Evolutionary conservation across 2,329 filamentous ascomycete genomes (phyloP).

Genomic region (Lecanicillium sp.): DNA sequence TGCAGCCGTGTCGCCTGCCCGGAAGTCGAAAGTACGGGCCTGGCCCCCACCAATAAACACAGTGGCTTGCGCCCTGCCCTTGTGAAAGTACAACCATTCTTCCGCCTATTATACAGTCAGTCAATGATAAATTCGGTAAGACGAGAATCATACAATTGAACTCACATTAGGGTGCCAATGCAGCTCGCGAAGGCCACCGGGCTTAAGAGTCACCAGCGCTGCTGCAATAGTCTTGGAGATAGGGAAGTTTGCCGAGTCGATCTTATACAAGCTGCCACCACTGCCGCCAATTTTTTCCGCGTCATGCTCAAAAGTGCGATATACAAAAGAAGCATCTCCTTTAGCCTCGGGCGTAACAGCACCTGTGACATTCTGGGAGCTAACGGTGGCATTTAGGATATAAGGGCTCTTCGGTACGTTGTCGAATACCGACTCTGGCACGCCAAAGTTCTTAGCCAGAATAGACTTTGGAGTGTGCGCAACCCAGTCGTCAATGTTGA

Average conservation of each 20-base stretch:
- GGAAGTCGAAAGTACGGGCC: constrained; percentile 62
- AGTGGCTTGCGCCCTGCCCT: constrained; percentile 54
- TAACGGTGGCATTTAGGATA: constrained; percentile 52
- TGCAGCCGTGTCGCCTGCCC: constrained; percentile 59
- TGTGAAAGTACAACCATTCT: constrained; percentile 67
- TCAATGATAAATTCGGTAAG: background rate
- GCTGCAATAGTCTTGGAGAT: constrained; percentile 60
- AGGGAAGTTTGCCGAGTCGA: constrained; percentile 63
- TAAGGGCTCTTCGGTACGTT: constrained; percentile 54
- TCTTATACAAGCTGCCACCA: constrained; percentile 57
- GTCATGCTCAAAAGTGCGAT: constrained; percentile 49
- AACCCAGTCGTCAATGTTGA: constrained; percentile 67
- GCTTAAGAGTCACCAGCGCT: constrained; percentile 57
- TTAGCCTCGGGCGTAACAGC: constrained; percentile 40
- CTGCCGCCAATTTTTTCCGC: constrained; percentile 53
- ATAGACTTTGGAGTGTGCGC: constrained; percentile 56
- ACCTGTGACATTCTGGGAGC: constrained; percentile 32
- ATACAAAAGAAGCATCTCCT: constrained; percentile 57
- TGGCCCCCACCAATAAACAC: constrained; percentile 57
- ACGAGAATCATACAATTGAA: background rate
- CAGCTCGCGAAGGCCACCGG: constrained; percentile 56
- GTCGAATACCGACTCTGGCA: constrained; percentile 54
- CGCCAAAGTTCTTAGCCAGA: constrained; percentile 63
- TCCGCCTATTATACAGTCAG: constrained; percentile 41
- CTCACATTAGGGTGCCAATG: constrained; percentile 65